A percentile compares a stretch with the other conserved stretches of the same genome.
phyloP scores from a whole-genome alignment of 2,329 filamentous ascomycete species.

The Zasmidium citrigriseum region DNA sequence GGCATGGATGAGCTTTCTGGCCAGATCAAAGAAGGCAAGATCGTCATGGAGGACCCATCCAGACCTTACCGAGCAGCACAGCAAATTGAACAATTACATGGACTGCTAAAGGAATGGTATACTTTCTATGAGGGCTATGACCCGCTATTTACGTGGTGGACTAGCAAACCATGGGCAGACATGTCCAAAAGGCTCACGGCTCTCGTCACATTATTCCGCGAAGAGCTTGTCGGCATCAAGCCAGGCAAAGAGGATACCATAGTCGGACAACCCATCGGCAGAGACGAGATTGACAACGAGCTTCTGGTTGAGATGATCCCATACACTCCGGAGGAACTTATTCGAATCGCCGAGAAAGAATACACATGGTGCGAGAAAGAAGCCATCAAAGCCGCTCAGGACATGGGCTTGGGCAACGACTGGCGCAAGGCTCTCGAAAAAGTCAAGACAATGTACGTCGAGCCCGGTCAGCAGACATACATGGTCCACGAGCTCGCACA shows the following conservation, averaged over 20 bases:
- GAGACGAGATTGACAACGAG: conserved; percentile 53
- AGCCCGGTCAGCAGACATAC: conserved; percentile 55
- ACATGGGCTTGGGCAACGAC: conserved; percentile 50
- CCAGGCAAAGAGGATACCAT: conserved; percentile 51
- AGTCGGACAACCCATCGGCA: conserved; percentile 59
- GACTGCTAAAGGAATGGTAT: conserved; percentile 50
- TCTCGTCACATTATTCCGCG: conserved; percentile 42
- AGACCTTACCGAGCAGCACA: conserved; percentile 52
- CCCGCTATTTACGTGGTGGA: conserved; percentile 61
- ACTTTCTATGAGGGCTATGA: conserved; percentile 58
- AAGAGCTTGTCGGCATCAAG: conserved; percentile 48
- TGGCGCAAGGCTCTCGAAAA: conserved; percentile 58
- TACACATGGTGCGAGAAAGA: conserved; percentile 59
- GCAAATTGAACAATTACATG: conserved; percentile 43
- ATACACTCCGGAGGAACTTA: conserved; percentile 59
- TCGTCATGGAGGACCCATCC: conserved; percentile 37
- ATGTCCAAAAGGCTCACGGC: conserved; percentile 41
- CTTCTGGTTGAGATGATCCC: conserved; percentile 60
- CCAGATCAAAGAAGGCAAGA: conserved; percentile 38
- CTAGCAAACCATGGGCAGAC: conserved; percentile 45
- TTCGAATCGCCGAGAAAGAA: conserved; percentile 53
- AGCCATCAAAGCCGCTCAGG: conserved; percentile 53
- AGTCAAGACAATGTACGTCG: conserved; percentile 57
- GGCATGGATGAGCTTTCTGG: conserved; percentile 37
- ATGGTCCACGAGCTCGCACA: conserved; percentile 54